Evolutionary conservation across 495 filamentous ascomycete genomes (phyloP).

Genomic region (Lophiostoma macrostomum): DNA sequence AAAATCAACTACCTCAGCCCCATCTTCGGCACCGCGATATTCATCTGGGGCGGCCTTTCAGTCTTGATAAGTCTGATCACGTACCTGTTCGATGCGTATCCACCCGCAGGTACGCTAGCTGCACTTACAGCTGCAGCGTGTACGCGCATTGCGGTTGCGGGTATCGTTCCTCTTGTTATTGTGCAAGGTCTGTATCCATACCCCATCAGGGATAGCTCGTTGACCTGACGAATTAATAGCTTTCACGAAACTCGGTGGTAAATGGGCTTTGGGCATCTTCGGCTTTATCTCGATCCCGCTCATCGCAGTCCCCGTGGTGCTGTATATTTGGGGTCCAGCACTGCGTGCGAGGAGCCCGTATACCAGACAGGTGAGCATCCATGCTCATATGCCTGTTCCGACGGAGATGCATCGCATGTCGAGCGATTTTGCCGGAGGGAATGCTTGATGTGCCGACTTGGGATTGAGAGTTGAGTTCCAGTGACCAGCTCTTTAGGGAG

Average conservation of each 20-base stretch:
- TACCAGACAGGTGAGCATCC: conserved; percentile 19
- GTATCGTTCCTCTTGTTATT: conserved; percentile 32
- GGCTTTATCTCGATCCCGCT: conserved; percentile 36
- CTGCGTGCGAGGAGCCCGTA: conserved; percentile 27
- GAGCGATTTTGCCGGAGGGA: no score
- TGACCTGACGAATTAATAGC: conserved; percentile 1
- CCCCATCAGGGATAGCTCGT: not conserved
- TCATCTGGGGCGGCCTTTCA: conserved; percentile 35
- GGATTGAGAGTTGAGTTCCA: no score
- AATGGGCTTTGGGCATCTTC: conserved; percentile 35
- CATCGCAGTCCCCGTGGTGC: conserved; percentile 28
- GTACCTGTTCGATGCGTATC: conserved; percentile 47
- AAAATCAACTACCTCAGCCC: conserved; percentile 28
- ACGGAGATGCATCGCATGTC: no score
- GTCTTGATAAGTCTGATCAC: conserved; percentile 37
- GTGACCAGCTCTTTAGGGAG: no score
- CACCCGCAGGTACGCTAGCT: conserved; percentile 34
- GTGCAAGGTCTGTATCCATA: conserved; percentile 14
- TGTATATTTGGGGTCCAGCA: conserved; percentile 32
- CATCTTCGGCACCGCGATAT: conserved; percentile 33
- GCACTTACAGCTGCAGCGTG: conserved; percentile 35
- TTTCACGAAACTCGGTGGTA: conserved; percentile 32
- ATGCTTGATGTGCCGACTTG: no score
- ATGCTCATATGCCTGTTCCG: conserved; percentile 8
- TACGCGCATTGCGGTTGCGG: conserved; percentile 28